These are phyloP conservation scores for Neopestalotiopsis sp. DNA, from an alignment of 2,329 filamentous ascomycete species.

Conservation along the genomic window DNA sequence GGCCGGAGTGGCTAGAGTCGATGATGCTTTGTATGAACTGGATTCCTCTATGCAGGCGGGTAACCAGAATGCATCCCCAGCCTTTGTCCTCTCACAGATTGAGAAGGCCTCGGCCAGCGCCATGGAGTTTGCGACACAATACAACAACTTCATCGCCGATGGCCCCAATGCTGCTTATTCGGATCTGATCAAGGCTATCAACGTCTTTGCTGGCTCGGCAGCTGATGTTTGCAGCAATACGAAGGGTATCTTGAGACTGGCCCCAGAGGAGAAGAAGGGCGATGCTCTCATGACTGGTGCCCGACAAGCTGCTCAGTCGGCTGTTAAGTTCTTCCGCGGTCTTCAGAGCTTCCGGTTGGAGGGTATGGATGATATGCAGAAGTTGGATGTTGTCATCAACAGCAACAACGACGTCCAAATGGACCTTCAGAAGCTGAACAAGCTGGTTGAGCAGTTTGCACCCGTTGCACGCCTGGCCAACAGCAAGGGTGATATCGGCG, in stretches of 20 bases:
- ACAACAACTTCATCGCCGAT: slow-evolving; percentile 98
- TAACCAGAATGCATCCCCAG: slow-evolving; percentile 95
- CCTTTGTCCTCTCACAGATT: slow-evolving; percentile 94
- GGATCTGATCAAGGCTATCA: slow-evolving; percentile 92
- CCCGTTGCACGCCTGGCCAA: slow-evolving; percentile 82
- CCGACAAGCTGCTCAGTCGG: slow-evolving; percentile 82
- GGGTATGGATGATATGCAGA: slow-evolving; percentile 86
- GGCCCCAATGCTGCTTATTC: slow-evolving; percentile 88
- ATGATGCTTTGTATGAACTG: slow-evolving; percentile 95
- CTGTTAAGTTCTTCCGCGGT: slow-evolving; percentile 93
- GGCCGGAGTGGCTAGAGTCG: slow-evolving; percentile 88
- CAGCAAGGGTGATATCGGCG: slow-evolving; percentile 84
- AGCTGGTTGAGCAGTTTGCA: slow-evolving; percentile 89
- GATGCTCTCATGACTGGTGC: slow-evolving; percentile 85
- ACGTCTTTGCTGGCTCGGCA: slow-evolving; percentile 86
- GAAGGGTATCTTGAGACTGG: slow-evolving; percentile 91
- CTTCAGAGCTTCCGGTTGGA: slow-evolving; percentile 94
- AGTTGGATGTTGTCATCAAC: slow-evolving; percentile 97
- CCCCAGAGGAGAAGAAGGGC: slow-evolving; percentile 93
- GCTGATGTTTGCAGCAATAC: slow-evolving; percentile 95
- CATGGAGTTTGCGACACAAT: slow-evolving; percentile 96
- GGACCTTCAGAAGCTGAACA: slow-evolving; percentile 91
- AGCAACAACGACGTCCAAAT: slow-evolving; percentile 96
- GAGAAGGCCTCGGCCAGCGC: slow-evolving; percentile 94
- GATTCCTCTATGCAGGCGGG: slow-evolving; percentile 98